A percentile compares a stretch with the other conserved stretches of the same genome.
These are phyloP conservation scores for Afroboletus lepidellus DNA, from an alignment of 1,284 basidiomycete genomes.

Conservation along the genomic window DNA sequence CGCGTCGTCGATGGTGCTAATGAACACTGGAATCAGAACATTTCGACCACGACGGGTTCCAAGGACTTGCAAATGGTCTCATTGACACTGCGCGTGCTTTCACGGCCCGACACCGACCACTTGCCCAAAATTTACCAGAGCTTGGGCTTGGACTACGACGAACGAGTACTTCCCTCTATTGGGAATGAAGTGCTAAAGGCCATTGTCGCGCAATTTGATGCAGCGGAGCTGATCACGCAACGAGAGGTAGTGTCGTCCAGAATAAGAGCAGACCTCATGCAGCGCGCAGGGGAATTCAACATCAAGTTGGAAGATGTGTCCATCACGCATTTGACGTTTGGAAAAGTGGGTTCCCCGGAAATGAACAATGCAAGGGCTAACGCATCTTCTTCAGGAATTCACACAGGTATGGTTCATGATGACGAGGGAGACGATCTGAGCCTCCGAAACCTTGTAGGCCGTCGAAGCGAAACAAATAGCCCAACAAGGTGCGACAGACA, in stretches of 20 bases:
- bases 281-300: slow-evolving; percentile 95
- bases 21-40: slow-evolving; percentile 65
- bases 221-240: slow-evolving; percentile 92
- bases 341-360: slow-evolving; percentile 51
- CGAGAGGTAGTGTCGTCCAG: slow-evolving; percentile 90
- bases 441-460: slow-evolving; percentile 47
- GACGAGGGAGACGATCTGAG: slow-evolving; percentile 9
- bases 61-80: slow-evolving; percentile 99
- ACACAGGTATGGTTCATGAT: slow-evolving; percentile 50
- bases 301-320: slow-evolving; percentile 97
- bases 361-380: neutral
- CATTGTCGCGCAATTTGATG: slow-evolving; percentile 98
- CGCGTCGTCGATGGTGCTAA: slow-evolving; percentile 6
- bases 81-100: slow-evolving; percentile 94
- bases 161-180: slow-evolving; percentile 90
- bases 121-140: slow-evolving; percentile 94
- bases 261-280: slow-evolving; percentile 90
- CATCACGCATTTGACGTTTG: slow-evolving; percentile 85
- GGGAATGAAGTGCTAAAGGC: slow-evolving; percentile 98
- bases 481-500: slow-evolving; percentile 70
- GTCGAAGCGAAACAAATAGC: slow-evolving; percentile 99
- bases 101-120: slow-evolving; percentile 87
- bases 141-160: slow-evolving; percentile 95
- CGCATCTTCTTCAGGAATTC: slow-evolving; percentile 58
- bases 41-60: slow-evolving; percentile 94